These are phyloP conservation scores for Aspergillus quadrilineatus DNA, from an alignment of 2,329 filamentous ascomycete species.

Conservation along the genomic window DNA sequence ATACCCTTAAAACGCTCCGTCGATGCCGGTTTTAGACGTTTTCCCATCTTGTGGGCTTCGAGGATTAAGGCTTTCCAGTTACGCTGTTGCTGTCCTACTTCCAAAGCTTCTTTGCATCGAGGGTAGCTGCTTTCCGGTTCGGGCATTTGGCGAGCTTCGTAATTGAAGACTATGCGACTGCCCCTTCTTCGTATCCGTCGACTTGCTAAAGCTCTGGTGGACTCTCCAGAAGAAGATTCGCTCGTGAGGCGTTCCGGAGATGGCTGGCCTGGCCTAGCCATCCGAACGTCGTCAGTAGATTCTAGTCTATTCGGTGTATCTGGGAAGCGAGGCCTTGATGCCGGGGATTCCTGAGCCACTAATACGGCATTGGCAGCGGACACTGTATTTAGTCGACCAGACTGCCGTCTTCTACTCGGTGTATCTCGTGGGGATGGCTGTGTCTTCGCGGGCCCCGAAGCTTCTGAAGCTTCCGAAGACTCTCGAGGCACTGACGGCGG, in stretches of 20 bases:
- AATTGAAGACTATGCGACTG: not conserved
- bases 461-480: not conserved
- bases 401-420: not conserved
- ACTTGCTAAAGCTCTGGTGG: not conserved
- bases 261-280: not conserved
- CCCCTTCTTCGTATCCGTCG: not conserved
- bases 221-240: not conserved
- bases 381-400: not conserved
- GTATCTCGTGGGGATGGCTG: not conserved
- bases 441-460: not conserved
- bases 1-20: constrained; percentile 8
- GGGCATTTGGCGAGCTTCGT: not conserved
- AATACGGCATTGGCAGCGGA: not conserved
- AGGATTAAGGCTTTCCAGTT: constrained; percentile 24
- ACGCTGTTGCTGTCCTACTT: constrained; percentile 20
- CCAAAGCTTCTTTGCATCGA: constrained; percentile 21
- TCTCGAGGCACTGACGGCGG: not conserved
- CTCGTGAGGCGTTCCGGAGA: no score
- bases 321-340: not conserved
- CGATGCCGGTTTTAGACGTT: not conserved
- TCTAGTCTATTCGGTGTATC: not conserved
- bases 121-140: not conserved
- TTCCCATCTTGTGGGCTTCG: constrained; percentile 7
- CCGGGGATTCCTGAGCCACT: not conserved
- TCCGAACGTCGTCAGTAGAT: not conserved